phyloP scores from a whole-genome alignment of 805 yeast species.

The Candida dajiaensis region DNA sequence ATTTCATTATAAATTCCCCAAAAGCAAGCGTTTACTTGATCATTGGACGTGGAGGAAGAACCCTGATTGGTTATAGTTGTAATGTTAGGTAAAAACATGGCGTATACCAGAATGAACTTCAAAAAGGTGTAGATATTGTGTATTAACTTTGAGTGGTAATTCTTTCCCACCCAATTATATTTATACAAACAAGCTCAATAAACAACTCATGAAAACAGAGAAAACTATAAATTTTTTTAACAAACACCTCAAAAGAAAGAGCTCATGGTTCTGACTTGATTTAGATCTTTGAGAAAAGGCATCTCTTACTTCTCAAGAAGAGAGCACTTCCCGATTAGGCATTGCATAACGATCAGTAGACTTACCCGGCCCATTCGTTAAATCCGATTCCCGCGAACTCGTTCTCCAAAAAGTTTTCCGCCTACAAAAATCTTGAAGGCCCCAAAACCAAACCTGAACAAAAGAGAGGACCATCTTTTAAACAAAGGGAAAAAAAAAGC shows the following conservation, averaged over 20 bases:
- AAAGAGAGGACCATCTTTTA: neutral
- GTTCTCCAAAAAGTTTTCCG: neutral
- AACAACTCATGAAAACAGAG: neutral
- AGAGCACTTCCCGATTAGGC: neutral
- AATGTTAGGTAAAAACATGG: neutral
- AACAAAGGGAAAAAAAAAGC: neutral
- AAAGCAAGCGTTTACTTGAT: neutral
- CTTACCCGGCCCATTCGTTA: neutral
- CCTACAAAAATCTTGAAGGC: neutral
- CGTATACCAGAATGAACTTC: no score
- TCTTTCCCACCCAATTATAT: no score
- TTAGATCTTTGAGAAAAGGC: no score
- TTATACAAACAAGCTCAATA: no score
- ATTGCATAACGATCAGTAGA: neutral
- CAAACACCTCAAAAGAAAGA: neutral
- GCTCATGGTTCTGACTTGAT: no score
- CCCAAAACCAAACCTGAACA: neutral
- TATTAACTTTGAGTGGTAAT: no score
- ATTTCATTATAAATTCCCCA: neutral
- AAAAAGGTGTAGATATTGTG: no score
- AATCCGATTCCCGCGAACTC: neutral
- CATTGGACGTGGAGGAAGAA: neutral
- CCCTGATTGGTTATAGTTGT: neutral
- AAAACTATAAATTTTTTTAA: no score
- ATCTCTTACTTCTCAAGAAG: no score